Percentiles rank a stretch among this genome's conserved stretches.
phyloP scores from a whole-genome alignment of 1,139 yeast species.

The Yamadazyma atlantica region DNA sequence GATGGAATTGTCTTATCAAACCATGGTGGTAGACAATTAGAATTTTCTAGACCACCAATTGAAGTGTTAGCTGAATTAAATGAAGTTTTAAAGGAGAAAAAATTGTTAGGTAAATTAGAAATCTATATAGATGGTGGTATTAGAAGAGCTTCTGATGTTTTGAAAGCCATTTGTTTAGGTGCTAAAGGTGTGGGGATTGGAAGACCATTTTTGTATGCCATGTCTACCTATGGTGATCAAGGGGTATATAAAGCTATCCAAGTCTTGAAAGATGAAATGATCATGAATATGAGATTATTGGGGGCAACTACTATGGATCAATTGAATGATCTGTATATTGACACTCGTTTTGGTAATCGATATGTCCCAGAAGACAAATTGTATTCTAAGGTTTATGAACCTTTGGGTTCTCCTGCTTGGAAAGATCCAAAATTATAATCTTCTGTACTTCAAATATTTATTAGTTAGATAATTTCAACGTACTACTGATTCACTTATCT shows the following conservation, averaged over 20 bases:
- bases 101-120: conserved; percentile 49
- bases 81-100: conserved; percentile 50
- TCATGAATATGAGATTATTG: conserved; percentile 83
- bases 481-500: no score
- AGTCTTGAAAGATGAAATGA: conserved; percentile 74
- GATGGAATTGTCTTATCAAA: conserved; percentile 67
- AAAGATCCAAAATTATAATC: conserved; percentile 23
- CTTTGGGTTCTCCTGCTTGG: conserved; percentile 34
- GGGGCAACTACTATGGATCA: conserved; percentile 72
- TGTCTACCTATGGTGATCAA: conserved; percentile 69
- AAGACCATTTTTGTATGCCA: conserved; percentile 69
- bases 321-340: conserved; percentile 49
- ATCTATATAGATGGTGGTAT: conserved; percentile 66
- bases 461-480: no score
- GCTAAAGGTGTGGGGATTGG: conserved; percentile 76
- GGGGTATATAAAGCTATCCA: conserved; percentile 82
- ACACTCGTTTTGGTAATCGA: conserved; percentile 19
- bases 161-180: conserved; percentile 68
- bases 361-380: conserved; percentile 37
- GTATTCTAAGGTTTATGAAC: conserved; percentile 39
- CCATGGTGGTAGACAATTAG: conserved; percentile 77
- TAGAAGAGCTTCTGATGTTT: conserved; percentile 65
- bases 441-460: not conserved
- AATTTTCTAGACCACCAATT: conserved; percentile 64
- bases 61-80: conserved; percentile 66